Base-by-base conservation (phyloP, 2,329 filamentous ascomycete species). In the Fusarium pseudoanthophilum region DNA sequence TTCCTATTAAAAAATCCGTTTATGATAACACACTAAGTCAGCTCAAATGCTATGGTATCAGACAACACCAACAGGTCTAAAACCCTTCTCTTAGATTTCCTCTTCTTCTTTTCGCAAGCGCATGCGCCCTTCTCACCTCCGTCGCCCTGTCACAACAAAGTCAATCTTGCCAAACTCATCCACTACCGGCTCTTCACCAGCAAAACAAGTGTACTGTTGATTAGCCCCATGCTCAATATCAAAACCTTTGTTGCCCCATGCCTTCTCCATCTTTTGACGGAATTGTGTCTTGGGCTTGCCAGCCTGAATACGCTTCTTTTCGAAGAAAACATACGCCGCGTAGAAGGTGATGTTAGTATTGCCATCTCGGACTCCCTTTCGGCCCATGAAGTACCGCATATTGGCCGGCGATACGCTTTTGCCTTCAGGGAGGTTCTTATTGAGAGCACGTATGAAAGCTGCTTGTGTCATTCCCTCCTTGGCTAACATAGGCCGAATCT, bases 301-400 rank as follows among this genome's bases (percentile, higher is more conserved):
- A 59, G 87, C 82, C 74, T 83, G 83, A 60, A 90, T 79, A 21
- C 88, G 80, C 72, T 87, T 70, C 81, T 90, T 91, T 80, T 91
- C 88, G 73, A 91, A 91, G 77, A 86, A 89, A 26, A 89, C 84
- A 75, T 90, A 91, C 0, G 82, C 83, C 7, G 84, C 85, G 72
- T 91, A 90, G 75, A 85, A 91, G 3, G 86, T 80, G 14, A 74
- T 72, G 59, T 81, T 86, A 6, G 83, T 86, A 60, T 87, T 87
- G 9, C 89, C 88, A 5, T 82, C 81, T 15, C 79, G 80, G 0
- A 83, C 64, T 0, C 88, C 88, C 62, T 84, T 87, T 74, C 87
- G 87, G 11, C 76, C 77, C 57, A 88, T 82, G 73, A 90, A 91
- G 43, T 83, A 80, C 37, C 81, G 82, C 24, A 90, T 81, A 64